Percentiles rank a stretch among this genome's conserved stretches.
Conservation (phyloP, 1,284 basidiomycete species). For the Marasmius tenuissimus region DNA sequence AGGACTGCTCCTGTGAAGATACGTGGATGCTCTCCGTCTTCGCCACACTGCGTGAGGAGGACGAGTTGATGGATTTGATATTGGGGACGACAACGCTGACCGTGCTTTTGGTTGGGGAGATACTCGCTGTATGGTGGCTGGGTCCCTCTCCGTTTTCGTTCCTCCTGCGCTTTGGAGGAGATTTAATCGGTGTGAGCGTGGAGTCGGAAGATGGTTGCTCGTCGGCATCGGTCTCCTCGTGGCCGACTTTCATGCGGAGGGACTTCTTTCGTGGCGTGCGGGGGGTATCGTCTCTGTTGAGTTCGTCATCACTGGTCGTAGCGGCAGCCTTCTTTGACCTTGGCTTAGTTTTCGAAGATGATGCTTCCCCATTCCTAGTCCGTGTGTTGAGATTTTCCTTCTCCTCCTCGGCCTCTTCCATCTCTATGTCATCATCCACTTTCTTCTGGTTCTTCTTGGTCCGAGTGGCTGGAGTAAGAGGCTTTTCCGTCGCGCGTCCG, state of each 20-base stretch:
- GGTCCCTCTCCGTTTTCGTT: not conserved
- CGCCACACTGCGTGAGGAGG: not conserved
- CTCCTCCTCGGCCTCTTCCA: not conserved
- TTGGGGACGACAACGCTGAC: constrained; percentile 1
- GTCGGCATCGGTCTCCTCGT: not conserved
- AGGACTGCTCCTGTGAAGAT: constrained; percentile 3
- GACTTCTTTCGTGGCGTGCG: not conserved
- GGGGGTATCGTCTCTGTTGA: not conserved
- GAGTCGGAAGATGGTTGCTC: not conserved
- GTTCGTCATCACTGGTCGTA: not conserved
- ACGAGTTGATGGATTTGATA: not conserved
- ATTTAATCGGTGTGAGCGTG: not conserved
- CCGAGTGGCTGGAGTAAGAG: not conserved
- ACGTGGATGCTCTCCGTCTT: constrained; percentile 10
- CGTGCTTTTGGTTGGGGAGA: not conserved
- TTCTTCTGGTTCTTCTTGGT: not conserved
- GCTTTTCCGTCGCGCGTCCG: not conserved
- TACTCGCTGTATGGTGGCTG: not conserved
- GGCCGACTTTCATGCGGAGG: not conserved
- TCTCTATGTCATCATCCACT: not conserved
- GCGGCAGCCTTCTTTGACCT: constrained; percentile 5
- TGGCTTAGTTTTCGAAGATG: constrained; percentile 1
- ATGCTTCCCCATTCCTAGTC: not conserved
- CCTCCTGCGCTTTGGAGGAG: not conserved
- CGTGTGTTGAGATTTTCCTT: not conserved